phyloP scores from a whole-genome alignment of 2,329 filamentous ascomycete genomes.

The Diplocarpon rosae region DNA sequence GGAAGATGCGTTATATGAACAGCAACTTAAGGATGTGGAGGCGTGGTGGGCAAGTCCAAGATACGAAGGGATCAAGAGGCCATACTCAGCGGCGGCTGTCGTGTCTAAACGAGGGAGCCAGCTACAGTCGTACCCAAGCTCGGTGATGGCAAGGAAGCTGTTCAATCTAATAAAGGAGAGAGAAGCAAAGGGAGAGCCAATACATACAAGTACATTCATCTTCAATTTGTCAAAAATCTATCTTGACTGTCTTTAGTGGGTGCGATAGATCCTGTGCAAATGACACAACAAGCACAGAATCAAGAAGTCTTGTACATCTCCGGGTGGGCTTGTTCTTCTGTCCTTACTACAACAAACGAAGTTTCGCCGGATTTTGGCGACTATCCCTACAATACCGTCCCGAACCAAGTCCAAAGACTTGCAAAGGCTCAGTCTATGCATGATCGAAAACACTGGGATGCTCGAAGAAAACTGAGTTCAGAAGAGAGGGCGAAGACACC shows the following conservation, averaged over 20 bases:
- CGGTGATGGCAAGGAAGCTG: conserved; percentile 87
- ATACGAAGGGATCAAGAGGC: conserved; percentile 80
- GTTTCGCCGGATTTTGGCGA: conserved; percentile 97
- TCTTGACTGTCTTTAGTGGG: conserved; percentile 52
- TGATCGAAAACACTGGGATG: conserved; percentile 90
- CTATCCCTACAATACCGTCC: conserved; percentile 98
- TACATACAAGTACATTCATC: conserved; percentile 69
- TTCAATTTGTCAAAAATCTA: neutral
- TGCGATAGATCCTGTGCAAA: conserved; percentile 96
- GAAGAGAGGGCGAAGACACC: conserved; percentile 65
- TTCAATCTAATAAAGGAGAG: conserved; percentile 80
- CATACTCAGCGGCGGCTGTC: conserved; percentile 82
- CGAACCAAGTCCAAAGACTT: conserved; percentile 91
- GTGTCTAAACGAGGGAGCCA: conserved; percentile 87
- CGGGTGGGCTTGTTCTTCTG: conserved; percentile 92
- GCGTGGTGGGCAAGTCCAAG: conserved; percentile 83
- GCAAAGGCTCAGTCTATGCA: conserved; percentile 97
- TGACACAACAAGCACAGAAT: conserved; percentile 95
- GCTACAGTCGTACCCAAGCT: conserved; percentile 81
- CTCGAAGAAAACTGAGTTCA: conserved; percentile 63
- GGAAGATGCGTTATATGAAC: conserved; percentile 76
- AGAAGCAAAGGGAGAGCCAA: conserved; percentile 67
- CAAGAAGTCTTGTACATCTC: conserved; percentile 95
- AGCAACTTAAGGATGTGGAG: conserved; percentile 75
- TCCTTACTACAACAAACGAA: conserved; percentile 89